phyloP scores from a whole-genome alignment of 192 early-diverging fungal genomes.

The Entomortierella lignicola region DNA sequence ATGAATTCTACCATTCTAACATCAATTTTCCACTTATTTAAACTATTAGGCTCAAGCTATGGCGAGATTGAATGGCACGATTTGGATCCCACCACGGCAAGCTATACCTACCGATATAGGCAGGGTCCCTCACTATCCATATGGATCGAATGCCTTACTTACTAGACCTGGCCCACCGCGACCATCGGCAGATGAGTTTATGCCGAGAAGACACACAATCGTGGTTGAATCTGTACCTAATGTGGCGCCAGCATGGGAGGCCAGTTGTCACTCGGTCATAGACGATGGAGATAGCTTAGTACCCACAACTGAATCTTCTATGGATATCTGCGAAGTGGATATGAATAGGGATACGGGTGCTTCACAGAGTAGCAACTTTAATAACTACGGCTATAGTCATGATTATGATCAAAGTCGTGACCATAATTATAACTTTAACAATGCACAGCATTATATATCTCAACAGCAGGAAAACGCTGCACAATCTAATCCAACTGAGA shows the following conservation, averaged over 20 bases:
- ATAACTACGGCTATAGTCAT: background rate
- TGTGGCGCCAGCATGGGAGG: conserved; percentile 2
- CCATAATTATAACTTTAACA: background rate
- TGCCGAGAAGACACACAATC: conserved; percentile 32
- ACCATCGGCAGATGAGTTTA: conserved; percentile 18
- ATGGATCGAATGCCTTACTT: background rate
- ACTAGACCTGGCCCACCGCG: conserved; percentile 23
- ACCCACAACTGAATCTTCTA: conserved; percentile 26
- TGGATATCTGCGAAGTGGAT: conserved; percentile 44
- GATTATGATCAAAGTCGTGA: background rate
- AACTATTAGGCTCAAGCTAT: conserved; percentile 37
- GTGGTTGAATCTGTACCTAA: conserved; percentile 38
- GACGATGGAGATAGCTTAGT: conserved; percentile 33
- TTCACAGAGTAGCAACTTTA: background rate
- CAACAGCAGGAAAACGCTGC: background rate
- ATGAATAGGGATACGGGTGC: conserved; percentile 7
- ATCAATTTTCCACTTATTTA: background rate
- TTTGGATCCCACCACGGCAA: conserved; percentile 37
- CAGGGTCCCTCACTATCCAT: background rate
- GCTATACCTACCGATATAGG: background rate
- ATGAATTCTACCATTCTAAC: background rate
- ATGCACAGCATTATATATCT: too few species aligned
- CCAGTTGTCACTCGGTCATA: background rate
- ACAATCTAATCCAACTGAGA: background rate
- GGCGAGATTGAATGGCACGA: conserved; percentile 32